Evolutionary conservation across 73 alveolate species (phyloP).

Genomic region (Symbiodinium pilosum): DNA sequence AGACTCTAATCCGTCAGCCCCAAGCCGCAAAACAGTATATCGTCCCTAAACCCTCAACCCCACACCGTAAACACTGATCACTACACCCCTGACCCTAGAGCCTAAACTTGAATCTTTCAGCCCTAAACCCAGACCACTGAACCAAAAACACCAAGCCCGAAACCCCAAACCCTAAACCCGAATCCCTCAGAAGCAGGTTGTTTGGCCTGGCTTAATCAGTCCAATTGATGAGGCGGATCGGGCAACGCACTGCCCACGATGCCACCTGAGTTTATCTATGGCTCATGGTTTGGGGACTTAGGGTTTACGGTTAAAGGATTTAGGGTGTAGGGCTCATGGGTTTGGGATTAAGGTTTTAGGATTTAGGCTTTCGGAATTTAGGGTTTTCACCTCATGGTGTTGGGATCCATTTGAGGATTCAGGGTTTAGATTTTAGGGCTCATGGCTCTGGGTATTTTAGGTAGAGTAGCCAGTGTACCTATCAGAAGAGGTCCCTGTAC

Average conservation of each 20-base stretch:
- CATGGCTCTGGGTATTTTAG: neutral
- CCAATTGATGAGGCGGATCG: conserved; percentile 58
- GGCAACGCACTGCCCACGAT: conserved; percentile 60
- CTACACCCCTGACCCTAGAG: too few relatives aligned
- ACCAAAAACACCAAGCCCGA: too few relatives aligned
- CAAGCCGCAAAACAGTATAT: too few relatives aligned
- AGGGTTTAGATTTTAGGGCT: neutral
- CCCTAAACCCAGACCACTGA: too few relatives aligned
- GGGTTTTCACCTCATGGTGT: neutral
- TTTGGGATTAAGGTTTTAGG: neutral
- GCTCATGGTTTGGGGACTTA: neutral
- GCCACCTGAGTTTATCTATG: conserved; percentile 40
- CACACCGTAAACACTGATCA: too few relatives aligned
- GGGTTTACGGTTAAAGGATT: neutral
- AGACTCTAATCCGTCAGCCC: too few relatives aligned
- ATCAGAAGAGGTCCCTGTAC: too few relatives aligned
- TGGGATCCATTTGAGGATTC: neutral
- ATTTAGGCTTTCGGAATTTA: neutral
- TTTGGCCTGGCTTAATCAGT: conserved; percentile 50
- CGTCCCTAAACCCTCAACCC: too few relatives aligned
- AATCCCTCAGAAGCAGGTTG: neutral
- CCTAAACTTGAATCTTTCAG: too few relatives aligned
- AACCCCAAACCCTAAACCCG: neutral
- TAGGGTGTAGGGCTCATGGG: neutral
- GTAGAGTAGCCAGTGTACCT: neutral